phyloP scores from a whole-genome alignment of 768 basidiomycete genomes.

The Hypsizygus marmoreus region DNA sequence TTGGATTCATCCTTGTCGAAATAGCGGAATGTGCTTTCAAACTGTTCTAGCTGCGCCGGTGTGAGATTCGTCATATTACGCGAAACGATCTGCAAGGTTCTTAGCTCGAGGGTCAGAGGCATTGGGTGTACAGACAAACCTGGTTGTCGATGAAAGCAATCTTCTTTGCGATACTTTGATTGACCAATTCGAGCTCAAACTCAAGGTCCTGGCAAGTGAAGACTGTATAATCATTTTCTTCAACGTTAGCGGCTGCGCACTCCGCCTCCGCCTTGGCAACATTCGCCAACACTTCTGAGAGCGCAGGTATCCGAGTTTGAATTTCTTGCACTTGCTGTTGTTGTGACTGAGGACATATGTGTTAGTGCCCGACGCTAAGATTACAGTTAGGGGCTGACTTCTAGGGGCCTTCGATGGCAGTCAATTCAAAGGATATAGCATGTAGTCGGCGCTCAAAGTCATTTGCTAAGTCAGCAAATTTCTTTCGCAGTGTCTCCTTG shows the following conservation, averaged over 20 bases:
- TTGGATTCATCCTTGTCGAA: constrained; percentile 95
- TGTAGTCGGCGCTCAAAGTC: constrained; percentile 71
- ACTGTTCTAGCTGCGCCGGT: constrained; percentile 94
- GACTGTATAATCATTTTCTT: constrained; percentile 95
- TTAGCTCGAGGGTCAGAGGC: background rate
- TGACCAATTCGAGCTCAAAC: constrained; percentile 84
- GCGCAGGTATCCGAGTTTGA: constrained; percentile 64
- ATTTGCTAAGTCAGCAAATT: constrained; percentile 78
- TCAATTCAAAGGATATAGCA: constrained; percentile 68
- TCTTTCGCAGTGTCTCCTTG: constrained; percentile 76
- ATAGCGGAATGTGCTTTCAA: constrained; percentile 96
- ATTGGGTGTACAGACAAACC: constrained; percentile 40
- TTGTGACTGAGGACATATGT: constrained; percentile 68
- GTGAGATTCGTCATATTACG: constrained; percentile 93
- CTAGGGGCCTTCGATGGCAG: constrained; percentile 73
- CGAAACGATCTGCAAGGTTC: constrained; percentile 75
- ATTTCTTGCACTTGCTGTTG: constrained; percentile 67
- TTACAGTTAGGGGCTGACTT: too few species aligned
- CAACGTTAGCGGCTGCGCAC: constrained; percentile 86
- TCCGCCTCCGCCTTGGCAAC: constrained; percentile 71
- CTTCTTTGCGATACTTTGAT: constrained; percentile 83
- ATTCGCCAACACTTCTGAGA: constrained; percentile 56
- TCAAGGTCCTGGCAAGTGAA: constrained; percentile 87
- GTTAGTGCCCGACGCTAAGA: too few species aligned
- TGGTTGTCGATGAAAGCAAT: constrained; percentile 97